Conservation (phyloP, 495 filamentous ascomycete genomes). For the Lasiosphaeria hispida region DNA sequence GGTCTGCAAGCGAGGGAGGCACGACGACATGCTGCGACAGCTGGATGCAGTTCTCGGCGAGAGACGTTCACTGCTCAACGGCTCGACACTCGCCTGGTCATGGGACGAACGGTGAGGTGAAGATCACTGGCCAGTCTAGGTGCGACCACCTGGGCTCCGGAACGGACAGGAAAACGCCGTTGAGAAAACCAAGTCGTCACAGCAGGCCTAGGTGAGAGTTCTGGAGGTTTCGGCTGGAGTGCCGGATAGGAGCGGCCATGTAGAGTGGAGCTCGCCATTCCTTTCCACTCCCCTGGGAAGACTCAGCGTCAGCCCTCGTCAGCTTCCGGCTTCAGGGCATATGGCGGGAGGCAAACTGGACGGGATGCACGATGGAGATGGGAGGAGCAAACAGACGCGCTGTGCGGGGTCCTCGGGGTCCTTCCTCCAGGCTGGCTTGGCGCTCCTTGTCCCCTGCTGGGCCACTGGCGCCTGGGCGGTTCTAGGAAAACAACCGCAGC, state of each 20-base stretch:
- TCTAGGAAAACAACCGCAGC: slow-evolving; percentile 25
- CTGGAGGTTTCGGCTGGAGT: too few species aligned
- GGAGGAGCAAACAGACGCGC: slow-evolving; percentile 1
- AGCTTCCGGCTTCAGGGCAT: too few species aligned
- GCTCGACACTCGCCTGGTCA: background rate
- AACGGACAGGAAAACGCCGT: too few species aligned
- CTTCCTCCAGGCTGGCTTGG: slow-evolving; percentile 3
- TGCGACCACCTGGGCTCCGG: too few species aligned
- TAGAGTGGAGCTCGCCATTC: too few species aligned
- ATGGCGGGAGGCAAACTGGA: background rate
- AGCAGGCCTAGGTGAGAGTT: too few species aligned
- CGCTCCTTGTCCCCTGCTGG: slow-evolving; percentile 8
- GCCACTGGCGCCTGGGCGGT: slow-evolving; percentile 16
- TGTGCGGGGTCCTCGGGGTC: slow-evolving; percentile 11
- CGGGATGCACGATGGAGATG: background rate
- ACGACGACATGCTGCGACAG: slow-evolving; percentile 11
- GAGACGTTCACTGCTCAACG: background rate
- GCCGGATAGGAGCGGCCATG: too few species aligned
- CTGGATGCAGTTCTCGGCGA: slow-evolving; percentile 21
- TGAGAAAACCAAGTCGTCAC: too few species aligned
- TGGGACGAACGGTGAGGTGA: slow-evolving; percentile 1
- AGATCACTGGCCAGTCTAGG: background rate
- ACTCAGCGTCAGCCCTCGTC: too few species aligned
- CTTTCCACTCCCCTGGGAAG: too few species aligned
- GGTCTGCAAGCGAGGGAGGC: slow-evolving; percentile 3